A percentile compares a stretch with the other conserved stretches of the same genome.
phyloP scores from a whole-genome alignment of 306 rosid genomes.

The Lathyrus sativus region DNA sequence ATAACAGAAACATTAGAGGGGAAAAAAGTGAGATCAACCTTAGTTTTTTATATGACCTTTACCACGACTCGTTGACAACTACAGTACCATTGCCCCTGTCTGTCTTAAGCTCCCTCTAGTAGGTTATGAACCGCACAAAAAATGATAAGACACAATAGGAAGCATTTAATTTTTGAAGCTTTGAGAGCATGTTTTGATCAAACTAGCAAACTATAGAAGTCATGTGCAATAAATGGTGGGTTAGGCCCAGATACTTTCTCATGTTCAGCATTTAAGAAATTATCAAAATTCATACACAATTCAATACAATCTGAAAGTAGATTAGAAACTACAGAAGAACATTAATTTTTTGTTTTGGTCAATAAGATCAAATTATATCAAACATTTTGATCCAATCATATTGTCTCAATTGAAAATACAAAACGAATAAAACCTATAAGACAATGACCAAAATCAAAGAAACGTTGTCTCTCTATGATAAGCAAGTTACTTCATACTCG shows the following conservation, averaged over 20 bases:
- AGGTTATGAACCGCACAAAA: not conserved
- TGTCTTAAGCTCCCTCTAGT: conserved; percentile 55
- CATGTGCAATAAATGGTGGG: conserved; percentile 18
- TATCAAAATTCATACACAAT: not conserved
- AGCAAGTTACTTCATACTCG: conserved; percentile 6
- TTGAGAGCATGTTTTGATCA: conserved; percentile 3
- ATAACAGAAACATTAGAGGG: too few species aligned
- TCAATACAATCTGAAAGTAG: conserved; percentile 1
- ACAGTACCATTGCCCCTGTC: not conserved
- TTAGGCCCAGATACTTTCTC: not conserved
- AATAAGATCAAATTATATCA: conserved; percentile 20
- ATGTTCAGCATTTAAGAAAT: conserved; percentile 1
- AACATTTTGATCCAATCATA: conserved; percentile 17
- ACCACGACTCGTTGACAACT: not conserved
- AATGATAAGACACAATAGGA: not conserved
- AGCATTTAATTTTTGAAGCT: not conserved
- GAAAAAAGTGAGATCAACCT: too few species aligned
- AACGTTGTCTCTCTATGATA: not conserved
- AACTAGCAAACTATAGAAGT: conserved; percentile 9
- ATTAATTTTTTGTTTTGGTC: not conserved
- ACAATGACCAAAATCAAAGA: not conserved
- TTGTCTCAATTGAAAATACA: conserved; percentile 32
- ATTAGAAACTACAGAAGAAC: conserved; percentile 16
- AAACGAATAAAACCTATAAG: conserved; percentile 31
- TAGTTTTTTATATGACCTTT: not conserved